phyloP scores from a whole-genome alignment of 345 rosid genomes.

The Gossypium anomalum region DNA sequence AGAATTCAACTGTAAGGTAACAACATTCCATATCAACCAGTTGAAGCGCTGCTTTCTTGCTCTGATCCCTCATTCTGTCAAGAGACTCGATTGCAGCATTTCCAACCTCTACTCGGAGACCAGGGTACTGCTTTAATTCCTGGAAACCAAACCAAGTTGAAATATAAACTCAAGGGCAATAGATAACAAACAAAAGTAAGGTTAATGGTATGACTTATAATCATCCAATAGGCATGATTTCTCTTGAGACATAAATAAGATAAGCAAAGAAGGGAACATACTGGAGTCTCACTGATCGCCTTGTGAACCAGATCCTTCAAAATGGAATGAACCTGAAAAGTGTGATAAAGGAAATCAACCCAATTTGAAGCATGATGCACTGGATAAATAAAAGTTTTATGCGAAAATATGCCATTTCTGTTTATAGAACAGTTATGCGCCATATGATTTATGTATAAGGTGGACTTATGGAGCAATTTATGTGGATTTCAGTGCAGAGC shows the following conservation, averaged over 20 bases:
- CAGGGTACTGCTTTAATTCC: slow-evolving; percentile 97
- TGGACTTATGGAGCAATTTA: neutral
- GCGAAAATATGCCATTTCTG: neutral
- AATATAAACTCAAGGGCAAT: neutral
- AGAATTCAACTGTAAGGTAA: slow-evolving; percentile 96
- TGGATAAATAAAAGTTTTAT: neutral
- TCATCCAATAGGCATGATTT: slow-evolving; percentile 5
- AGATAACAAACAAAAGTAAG: neutral
- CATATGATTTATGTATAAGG: neutral
- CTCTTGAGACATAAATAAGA: neutral
- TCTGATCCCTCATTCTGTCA: slow-evolving; percentile 81
- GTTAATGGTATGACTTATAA: neutral
- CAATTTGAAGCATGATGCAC: neutral
- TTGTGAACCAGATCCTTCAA: slow-evolving; percentile 95
- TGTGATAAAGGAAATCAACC: neutral
- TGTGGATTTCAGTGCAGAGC: neutral
- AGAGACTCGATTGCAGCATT: slow-evolving; percentile 92
- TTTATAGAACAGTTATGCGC: neutral
- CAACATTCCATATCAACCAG: slow-evolving; percentile 94
- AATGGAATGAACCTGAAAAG: slow-evolving; percentile 61
- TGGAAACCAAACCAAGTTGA: slow-evolving; percentile 31
- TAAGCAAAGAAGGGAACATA: slow-evolving; percentile 35
- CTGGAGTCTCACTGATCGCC: slow-evolving; percentile 80
- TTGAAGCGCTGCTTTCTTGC: slow-evolving; percentile 87
- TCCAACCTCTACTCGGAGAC: slow-evolving; percentile 79